These are phyloP conservation scores for Rhodotorula sp. DNA, from an alignment of 1,284 basidiomycete species.

Conservation along the genomic window DNA sequence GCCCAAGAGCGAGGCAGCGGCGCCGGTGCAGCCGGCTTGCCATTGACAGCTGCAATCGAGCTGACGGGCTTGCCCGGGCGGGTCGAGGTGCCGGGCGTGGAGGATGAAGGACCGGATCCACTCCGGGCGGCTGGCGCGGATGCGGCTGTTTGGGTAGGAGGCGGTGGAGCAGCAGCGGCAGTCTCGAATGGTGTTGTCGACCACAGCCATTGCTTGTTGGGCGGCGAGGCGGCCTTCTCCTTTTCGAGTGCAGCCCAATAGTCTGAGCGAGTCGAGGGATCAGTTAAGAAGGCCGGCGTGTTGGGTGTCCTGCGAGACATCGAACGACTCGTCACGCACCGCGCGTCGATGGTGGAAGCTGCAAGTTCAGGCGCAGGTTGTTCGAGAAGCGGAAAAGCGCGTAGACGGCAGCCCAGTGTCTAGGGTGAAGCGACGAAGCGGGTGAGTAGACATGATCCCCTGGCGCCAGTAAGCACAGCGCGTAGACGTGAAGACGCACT, in stretches of 20 bases:
- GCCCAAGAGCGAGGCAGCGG: constrained; percentile 60
- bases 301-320: no score
- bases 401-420: constrained; percentile 84
- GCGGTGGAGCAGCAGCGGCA: constrained; percentile 29
- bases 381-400: constrained; percentile 83
- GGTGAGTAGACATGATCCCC: neutral
- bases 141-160: constrained; percentile 6
- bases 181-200: constrained; percentile 80
- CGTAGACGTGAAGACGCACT: constrained; percentile 9
- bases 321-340: neutral
- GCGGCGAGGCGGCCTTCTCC: constrained; percentile 58
- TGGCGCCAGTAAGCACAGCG: no score
- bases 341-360: constrained; percentile 64
- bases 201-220: constrained; percentile 81
- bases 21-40: neutral
- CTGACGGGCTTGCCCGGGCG: constrained; percentile 9
- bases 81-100: constrained; percentile 13
- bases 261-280: constrained; percentile 51
- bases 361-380: constrained; percentile 70
- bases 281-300: neutral
- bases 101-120: constrained; percentile 6
- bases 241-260: constrained; percentile 81
- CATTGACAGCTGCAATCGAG: neutral
- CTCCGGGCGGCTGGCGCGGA: neutral
- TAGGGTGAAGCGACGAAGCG: neutral